These are phyloP conservation scores for Bolboschoenoplectus hybrid DNA, from an alignment of 202 grass and related monocot species.

Conservation along the genomic window DNA sequence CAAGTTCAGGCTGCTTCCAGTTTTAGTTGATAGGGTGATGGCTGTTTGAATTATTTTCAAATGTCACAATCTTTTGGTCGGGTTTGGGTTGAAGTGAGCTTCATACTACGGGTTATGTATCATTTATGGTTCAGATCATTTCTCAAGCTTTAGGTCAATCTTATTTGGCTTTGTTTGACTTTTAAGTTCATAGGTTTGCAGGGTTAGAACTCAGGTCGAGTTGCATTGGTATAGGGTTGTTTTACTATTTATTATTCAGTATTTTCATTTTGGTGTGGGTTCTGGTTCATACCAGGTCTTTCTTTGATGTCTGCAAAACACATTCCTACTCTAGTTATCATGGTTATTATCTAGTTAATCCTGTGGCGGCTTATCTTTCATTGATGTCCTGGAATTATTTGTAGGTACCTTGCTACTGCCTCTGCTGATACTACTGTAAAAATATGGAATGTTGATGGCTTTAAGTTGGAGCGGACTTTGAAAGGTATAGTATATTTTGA, in stretches of 20 bases:
- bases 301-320: not conserved
- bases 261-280: slow-evolving; percentile 1
- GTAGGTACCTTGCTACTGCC: slow-evolving; percentile 90
- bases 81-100: not conserved
- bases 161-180: not conserved
- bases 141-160: slow-evolving; percentile 23
- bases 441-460: slow-evolving; percentile 97
- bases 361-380: not conserved
- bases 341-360: slow-evolving; percentile 3
- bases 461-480: slow-evolving; percentile 81
- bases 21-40: not conserved
- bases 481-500: slow-evolving; percentile 54
- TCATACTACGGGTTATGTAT: not conserved
- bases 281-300: slow-evolving; percentile 1
- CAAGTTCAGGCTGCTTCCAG: not conserved
- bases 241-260: not conserved
- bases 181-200: not conserved
- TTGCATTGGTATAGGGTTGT: not conserved
- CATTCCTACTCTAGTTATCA: not conserved
- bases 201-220: not conserved
- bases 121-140: not conserved
- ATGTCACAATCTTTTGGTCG: not conserved
- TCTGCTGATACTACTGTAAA: slow-evolving; percentile 90
- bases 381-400: slow-evolving; percentile 23
- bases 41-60: not conserved